Base-by-base conservation (phyloP, 2,329 filamentous ascomycete species). In the Zasmidium citrigriseum region DNA sequence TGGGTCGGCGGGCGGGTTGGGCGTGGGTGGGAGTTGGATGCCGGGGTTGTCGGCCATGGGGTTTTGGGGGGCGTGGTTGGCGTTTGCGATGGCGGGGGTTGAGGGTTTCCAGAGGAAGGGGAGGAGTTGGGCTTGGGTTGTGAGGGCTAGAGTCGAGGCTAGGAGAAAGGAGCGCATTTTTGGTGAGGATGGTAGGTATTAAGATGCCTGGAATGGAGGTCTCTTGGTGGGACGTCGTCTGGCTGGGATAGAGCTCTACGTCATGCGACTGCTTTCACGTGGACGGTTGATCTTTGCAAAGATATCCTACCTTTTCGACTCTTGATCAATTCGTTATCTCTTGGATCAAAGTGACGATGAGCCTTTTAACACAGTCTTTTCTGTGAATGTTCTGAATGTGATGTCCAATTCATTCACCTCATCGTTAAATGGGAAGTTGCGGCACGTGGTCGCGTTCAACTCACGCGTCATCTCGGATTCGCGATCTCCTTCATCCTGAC, bases 21-120 rank as follows among this genome's bases (percentile, higher is more conserved):
- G 34, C 21, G 58, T 54, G 47, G 61, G 53, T 16, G 62, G 67
- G 22, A 67, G 66, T 57, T 67, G 66, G 53, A 66, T 67, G 52
- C 59, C 63, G 11, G 64, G 66, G 18, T 50, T 44, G 55, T 23
- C 21, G 29, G 46, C 27, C 53, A 56, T 56, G 49, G 53, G 57
- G 21, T 52, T 41, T 34, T 51, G 47, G 18, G 48, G 22, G 21
- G 16, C 12, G 45, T 38, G 22, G 27, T 48, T 49, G 24, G 25
- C 16, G 10, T 25, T 9, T 12, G 51, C 27, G 21, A 34, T 4
- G n/a, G 51, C 22, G 34, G 47, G 18, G 16, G 45, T 44, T 24
- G 24, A 21, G 21, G 21, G 14, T 47, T 9, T 46, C 29, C 23
- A 25, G 22, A 45, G 22, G 22, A 29, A 48, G 23, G 34, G 58